phyloP scores from a whole-genome alignment of 164 flowering plant genomes.

The Buxus sempervirens region DNA sequence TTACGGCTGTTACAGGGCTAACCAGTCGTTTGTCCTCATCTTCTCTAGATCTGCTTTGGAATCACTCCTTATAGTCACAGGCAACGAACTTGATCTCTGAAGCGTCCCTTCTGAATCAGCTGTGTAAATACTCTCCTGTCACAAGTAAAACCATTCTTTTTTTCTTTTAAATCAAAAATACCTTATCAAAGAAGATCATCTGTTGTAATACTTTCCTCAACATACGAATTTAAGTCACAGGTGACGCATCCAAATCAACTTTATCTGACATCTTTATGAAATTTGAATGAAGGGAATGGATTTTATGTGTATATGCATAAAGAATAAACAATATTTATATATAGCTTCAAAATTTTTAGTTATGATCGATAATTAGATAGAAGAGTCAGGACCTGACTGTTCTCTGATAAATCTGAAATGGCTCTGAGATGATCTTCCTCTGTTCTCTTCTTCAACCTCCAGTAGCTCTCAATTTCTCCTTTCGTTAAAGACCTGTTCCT shows the following conservation, averaged over 20 bases:
- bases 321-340: too few species aligned
- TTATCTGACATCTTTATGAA: not conserved
- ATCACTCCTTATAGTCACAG: constrained; percentile 20
- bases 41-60: constrained; percentile 26
- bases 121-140: constrained; percentile 20
- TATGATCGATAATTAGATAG: not conserved
- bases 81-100: constrained; percentile 44
- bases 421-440: constrained; percentile 60
- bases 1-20: not conserved
- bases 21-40: constrained; percentile 48
- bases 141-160: not conserved
- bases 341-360: not conserved
- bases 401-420: constrained; percentile 21
- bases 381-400: constrained; percentile 13
- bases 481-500: constrained; percentile 72
- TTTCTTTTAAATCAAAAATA: too few species aligned
- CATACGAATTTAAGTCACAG: too few species aligned
- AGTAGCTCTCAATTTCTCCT: constrained; percentile 68
- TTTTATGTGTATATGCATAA: not conserved
- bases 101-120: constrained; percentile 8
- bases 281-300: not conserved
- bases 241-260: not conserved
- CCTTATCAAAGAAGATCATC: too few species aligned
- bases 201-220: too few species aligned
- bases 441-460: constrained; percentile 57